Percentiles rank a stretch among this genome's conserved stretches.
phyloP scores from a whole-genome alignment of 2,329 filamentous ascomycete species.

The Cercospora janseana region DNA sequence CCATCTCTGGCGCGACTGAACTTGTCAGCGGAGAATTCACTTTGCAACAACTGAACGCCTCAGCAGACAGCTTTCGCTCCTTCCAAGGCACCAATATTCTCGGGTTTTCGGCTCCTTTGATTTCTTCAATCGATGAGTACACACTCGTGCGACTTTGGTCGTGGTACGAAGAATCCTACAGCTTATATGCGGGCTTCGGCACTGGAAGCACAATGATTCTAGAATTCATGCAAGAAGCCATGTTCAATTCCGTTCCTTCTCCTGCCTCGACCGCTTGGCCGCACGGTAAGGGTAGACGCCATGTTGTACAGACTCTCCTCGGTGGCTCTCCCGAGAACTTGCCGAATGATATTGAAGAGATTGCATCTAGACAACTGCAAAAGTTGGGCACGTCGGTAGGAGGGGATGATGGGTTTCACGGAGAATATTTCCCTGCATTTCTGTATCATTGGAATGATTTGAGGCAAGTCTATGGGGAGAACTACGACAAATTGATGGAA shows the following conservation, averaged over 20 bases:
- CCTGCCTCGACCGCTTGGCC: slow-evolving; percentile 31
- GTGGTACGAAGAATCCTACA: slow-evolving; percentile 31
- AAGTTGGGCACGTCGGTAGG: slow-evolving; percentile 22
- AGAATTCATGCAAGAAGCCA: slow-evolving; percentile 33
- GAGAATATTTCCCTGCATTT: slow-evolving; percentile 31
- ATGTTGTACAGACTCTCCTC: slow-evolving; percentile 31
- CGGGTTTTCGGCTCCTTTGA: slow-evolving; percentile 30
- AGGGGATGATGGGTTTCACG: slow-evolving; percentile 21
- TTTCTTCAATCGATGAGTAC: slow-evolving; percentile 30
- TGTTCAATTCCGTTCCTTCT: slow-evolving; percentile 25
- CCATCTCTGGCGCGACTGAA: slow-evolving; percentile 31
- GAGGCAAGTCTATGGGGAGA: slow-evolving; percentile 28
- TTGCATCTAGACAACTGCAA: slow-evolving; percentile 23
- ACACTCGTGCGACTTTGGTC: slow-evolving; percentile 32
- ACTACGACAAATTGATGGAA: slow-evolving; percentile 24
- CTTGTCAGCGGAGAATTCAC: slow-evolving; percentile 28
- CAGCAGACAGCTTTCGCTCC: slow-evolving; percentile 25
- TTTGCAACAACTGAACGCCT: slow-evolving; percentile 30
- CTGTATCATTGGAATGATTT: slow-evolving; percentile 29
- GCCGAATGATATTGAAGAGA: slow-evolving; percentile 22
- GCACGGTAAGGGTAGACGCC: slow-evolving; percentile 24
- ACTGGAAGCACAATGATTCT: slow-evolving; percentile 30
- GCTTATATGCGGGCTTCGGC: slow-evolving; percentile 23
- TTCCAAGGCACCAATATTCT: slow-evolving; percentile 30
- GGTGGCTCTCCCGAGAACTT: slow-evolving; percentile 24